Percentiles rank a stretch among this genome's conserved stretches.
These are phyloP conservation scores for Zopfia rhizophila DNA, from an alignment of 2,329 filamentous ascomycete species.

Conservation along the genomic window DNA sequence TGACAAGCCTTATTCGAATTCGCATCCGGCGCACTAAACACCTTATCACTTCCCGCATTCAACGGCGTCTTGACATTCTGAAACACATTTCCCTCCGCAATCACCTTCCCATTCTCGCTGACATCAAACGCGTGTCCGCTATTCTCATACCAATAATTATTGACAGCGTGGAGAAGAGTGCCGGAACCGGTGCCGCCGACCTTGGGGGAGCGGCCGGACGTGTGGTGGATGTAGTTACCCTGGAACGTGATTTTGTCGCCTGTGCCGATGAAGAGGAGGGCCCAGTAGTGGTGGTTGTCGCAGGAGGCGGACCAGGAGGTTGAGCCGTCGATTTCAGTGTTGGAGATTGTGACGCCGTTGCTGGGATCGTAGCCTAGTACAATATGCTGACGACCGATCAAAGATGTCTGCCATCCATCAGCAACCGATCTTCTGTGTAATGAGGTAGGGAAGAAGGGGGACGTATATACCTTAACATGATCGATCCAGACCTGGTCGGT, in stretches of 20 bases:
- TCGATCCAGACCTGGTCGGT: constrained; percentile 49
- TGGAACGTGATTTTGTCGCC: constrained; percentile 33
- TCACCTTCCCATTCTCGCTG: constrained; percentile 15
- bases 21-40: constrained; percentile 20
- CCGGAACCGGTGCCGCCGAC: constrained; percentile 24
- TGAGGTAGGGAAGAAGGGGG: neutral
- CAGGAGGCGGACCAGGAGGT: constrained; percentile 32
- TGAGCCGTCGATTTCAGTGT: constrained; percentile 33
- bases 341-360: constrained; percentile 32
- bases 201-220: constrained; percentile 32
- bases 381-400: constrained; percentile 31
- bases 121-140: constrained; percentile 29
- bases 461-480: constrained; percentile 25
- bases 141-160: constrained; percentile 31
- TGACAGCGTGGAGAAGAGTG: constrained; percentile 30
- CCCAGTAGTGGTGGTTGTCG: constrained; percentile 37
- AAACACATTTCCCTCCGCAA: constrained; percentile 35
- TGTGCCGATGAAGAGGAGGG: constrained; percentile 26
- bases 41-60: constrained; percentile 11
- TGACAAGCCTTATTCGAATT: constrained; percentile 14
- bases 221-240: constrained; percentile 38
- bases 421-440: neutral
- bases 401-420: constrained; percentile 16
- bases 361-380: constrained; percentile 28
- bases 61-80: constrained; percentile 18